Percentiles rank a stretch among this genome's conserved stretches.
These are phyloP conservation scores for Rutstroemia sp. DNA, from an alignment of 2,329 filamentous ascomycete species.

Conservation along the genomic window DNA sequence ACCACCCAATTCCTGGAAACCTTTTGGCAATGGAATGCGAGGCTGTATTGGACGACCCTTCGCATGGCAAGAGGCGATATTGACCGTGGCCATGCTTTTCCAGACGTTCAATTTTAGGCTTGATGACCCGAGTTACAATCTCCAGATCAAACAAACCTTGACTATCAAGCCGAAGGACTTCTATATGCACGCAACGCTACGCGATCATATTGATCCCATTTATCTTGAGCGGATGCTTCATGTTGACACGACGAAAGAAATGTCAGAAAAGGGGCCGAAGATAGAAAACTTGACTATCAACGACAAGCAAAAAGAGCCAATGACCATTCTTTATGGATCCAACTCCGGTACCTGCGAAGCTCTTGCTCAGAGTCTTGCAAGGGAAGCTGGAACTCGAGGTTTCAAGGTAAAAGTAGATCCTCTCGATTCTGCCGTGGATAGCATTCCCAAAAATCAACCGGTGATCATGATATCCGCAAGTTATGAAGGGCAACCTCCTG, in stretches of 20 bases:
- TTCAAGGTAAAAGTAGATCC: slow-evolving; percentile 45
- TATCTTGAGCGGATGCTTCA: slow-evolving; percentile 34
- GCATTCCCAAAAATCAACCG: slow-evolving; percentile 52
- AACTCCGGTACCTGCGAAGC: slow-evolving; percentile 70
- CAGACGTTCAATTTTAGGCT: slow-evolving; percentile 65
- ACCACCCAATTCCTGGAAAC: slow-evolving; percentile 59
- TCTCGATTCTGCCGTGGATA: slow-evolving; percentile 54
- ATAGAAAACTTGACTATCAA: neutral
- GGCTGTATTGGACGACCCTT: slow-evolving; percentile 69
- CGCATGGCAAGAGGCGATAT: slow-evolving; percentile 64
- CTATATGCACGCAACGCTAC: slow-evolving; percentile 50
- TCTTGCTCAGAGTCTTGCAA: slow-evolving; percentile 55
- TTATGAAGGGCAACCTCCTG: slow-evolving; percentile 68
- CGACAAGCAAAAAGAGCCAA: slow-evolving; percentile 15
- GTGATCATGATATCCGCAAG: slow-evolving; percentile 62
- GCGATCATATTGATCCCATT: slow-evolving; percentile 35
- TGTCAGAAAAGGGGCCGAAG: neutral
- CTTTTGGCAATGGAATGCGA: slow-evolving; percentile 67
- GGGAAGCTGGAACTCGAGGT: slow-evolving; percentile 50
- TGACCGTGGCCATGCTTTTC: slow-evolving; percentile 55
- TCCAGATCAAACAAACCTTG: slow-evolving; percentile 48
- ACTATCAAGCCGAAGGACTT: slow-evolving; percentile 60
- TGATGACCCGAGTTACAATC: slow-evolving; percentile 51
- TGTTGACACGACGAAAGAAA: slow-evolving; percentile 4
- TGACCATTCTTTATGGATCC: slow-evolving; percentile 67